Percentiles rank a stretch among this genome's conserved stretches.
Conservation (phyloP, 31 red algal genomes). For the Odonthalia washingtoniensis region DNA sequence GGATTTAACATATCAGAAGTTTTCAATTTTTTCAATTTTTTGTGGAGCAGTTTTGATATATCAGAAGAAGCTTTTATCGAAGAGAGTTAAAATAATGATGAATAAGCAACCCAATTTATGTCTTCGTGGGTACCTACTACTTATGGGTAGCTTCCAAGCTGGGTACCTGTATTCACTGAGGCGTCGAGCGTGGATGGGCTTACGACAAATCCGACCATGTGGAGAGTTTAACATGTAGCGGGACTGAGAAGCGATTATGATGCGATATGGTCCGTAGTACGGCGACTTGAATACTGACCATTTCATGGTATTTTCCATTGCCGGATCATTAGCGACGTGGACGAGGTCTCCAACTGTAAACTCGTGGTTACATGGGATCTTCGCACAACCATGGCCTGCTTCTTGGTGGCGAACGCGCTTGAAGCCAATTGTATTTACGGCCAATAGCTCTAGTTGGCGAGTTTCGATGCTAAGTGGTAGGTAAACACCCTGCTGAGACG, state of each 20-base stretch:
- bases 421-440: background rate
- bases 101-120: no score
- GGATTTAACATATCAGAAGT: no score
- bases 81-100: no score
- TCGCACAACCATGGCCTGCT: no score
- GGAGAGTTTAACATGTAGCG: background rate
- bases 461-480: background rate
- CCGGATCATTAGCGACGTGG: background rate
- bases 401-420: background rate
- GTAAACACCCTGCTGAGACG: background rate
- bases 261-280: background rate
- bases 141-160: no score
- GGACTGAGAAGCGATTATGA: background rate
- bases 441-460: background rate
- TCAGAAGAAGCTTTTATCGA: no score
- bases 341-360: conserved; percentile 1
- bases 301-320: background rate
- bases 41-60: no score
- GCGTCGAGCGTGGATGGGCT: background rate
- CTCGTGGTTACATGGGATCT: background rate
- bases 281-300: background rate
- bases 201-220: background rate
- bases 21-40: no score
- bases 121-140: no score
- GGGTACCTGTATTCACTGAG: background rate